These are phyloP conservation scores for Isatis tinctoria DNA, from an alignment of 345 rosid genomes.

Conservation along the genomic window DNA sequence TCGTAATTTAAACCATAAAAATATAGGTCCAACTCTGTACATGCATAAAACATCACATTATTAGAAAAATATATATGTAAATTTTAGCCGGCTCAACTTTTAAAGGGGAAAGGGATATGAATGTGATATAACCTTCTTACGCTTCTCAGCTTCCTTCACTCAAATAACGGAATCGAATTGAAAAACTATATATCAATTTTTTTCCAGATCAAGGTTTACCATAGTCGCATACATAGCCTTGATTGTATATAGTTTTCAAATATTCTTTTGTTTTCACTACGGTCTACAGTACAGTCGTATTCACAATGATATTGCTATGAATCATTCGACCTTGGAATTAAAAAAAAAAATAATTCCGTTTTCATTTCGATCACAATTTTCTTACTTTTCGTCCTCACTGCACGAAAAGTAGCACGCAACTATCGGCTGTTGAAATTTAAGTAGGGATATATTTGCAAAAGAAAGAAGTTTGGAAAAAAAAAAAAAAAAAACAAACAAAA, in stretches of 20 bases:
- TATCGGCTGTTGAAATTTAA: not conserved
- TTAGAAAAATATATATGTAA: not conserved
- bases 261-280: not conserved
- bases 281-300: not conserved
- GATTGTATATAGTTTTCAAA: not conserved
- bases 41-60: not conserved
- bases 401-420: not conserved
- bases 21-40: not conserved
- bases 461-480: not conserved
- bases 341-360: not conserved
- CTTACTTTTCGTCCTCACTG: not conserved
- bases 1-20: not conserved
- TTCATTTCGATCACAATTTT: not conserved
- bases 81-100: not conserved
- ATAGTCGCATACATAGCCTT: too few relatives aligned
- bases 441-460: not conserved
- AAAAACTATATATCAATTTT: not conserved
- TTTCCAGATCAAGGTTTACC: too few relatives aligned
- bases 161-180: not conserved
- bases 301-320: not conserved
- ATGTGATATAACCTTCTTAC: not conserved
- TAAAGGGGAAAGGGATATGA: not conserved
- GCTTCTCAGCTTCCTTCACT: not conserved
- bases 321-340: not conserved
- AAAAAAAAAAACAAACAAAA: not conserved